phyloP scores from a whole-genome alignment of 305 asterid genomes.

The Rubia tinctorum region DNA sequence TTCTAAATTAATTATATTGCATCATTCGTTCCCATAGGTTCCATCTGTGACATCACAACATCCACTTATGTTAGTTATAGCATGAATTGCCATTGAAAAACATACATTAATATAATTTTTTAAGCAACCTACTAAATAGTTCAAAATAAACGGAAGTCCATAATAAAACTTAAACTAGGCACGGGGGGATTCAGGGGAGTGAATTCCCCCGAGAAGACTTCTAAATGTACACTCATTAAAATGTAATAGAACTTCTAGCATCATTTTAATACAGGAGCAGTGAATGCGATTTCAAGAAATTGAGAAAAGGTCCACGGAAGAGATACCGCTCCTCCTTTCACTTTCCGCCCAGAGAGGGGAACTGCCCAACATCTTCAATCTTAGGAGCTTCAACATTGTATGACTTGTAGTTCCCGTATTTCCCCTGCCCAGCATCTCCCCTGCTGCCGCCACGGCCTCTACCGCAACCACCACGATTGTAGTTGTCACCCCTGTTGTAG shows the following conservation, averaged over 20 bases:
- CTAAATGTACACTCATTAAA: slow-evolving; percentile 55
- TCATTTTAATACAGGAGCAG: slow-evolving; percentile 21
- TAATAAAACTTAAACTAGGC: slow-evolving; percentile 26
- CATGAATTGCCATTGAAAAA: no score
- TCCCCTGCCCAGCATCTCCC: slow-evolving; percentile 33
- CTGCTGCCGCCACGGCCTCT: slow-evolving; percentile 53
- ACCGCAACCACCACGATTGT: slow-evolving; percentile 42
- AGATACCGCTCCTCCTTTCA: slow-evolving; percentile 18
- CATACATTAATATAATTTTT: no score
- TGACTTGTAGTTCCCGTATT: slow-evolving; percentile 15
- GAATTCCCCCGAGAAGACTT: slow-evolving; percentile 30
- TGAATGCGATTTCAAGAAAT: neutral
- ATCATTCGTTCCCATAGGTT: no score
- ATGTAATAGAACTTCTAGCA: slow-evolving; percentile 20
- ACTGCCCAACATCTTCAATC: slow-evolving; percentile 49
- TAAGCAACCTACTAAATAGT: slow-evolving; percentile 13
- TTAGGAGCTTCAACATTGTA: slow-evolving; percentile 35
- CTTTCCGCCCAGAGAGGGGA: slow-evolving; percentile 59
- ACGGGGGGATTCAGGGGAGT: slow-evolving; percentile 11
- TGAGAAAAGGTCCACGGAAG: slow-evolving; percentile 12
- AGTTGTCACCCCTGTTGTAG: slow-evolving; percentile 59
- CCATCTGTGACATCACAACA: no score
- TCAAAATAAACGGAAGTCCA: slow-evolving; percentile 23
- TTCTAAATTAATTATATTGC: no score
- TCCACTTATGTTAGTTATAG: no score